Evolutionary conservation across 2,329 filamentous ascomycete species (phyloP).

Genomic region (Colletotrichum sp.): DNA sequence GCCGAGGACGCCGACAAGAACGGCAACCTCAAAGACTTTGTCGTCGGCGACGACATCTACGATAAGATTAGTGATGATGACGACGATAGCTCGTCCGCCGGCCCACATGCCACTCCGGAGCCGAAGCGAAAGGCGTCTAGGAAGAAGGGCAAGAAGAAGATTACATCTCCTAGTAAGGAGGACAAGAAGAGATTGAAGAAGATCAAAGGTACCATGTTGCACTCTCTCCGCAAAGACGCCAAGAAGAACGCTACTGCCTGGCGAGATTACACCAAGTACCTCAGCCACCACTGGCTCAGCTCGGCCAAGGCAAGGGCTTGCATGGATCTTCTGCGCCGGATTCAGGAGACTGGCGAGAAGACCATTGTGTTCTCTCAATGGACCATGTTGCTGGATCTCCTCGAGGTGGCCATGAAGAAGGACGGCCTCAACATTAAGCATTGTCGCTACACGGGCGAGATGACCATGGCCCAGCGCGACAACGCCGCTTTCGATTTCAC

Average conservation of each 20-base stretch:
- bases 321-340: conserved; percentile 63
- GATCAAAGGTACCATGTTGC: conserved; percentile 37
- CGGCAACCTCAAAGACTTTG: conserved; percentile 41
- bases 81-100: conserved; percentile 29
- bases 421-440: conserved; percentile 57
- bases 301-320: conserved; percentile 78
- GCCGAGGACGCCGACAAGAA: conserved; percentile 31
- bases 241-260: conserved; percentile 62
- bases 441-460: conserved; percentile 78
- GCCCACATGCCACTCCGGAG: conserved; percentile 2
- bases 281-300: conserved; percentile 72
- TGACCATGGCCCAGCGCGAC: conserved; percentile 70
- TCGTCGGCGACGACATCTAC: conserved; percentile 56
- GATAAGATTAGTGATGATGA: conserved; percentile 30
- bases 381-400: conserved; percentile 77
- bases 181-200: conserved; percentile 40
- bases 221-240: conserved; percentile 29
- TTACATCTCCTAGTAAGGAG: conserved; percentile 15
- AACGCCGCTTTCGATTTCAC: conserved; percentile 70
- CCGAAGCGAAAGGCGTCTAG: neutral
- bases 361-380: conserved; percentile 85
- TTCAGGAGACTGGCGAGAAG: conserved; percentile 65
- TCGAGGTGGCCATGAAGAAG: conserved; percentile 72
- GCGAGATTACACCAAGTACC: conserved; percentile 70
- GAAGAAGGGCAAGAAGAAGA: conserved; percentile 23